Conservation (phyloP, 2,329 filamentous ascomycete genomes). For the Alternaria atra region DNA sequence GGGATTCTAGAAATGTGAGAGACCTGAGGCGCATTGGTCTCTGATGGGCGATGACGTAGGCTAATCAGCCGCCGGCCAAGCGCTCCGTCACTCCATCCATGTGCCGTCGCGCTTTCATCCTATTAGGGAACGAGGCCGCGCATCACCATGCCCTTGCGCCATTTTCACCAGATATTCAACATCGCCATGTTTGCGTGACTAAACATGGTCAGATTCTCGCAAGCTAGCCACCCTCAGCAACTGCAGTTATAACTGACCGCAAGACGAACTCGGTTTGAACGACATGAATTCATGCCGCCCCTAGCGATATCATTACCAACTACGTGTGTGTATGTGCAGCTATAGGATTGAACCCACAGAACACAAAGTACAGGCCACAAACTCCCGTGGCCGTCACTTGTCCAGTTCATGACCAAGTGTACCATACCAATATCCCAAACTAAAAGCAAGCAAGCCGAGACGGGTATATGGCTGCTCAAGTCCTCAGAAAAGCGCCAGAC, state of each 20-base stretch:
- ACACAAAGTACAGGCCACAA: conserved; percentile 17
- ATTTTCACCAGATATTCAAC: not conserved
- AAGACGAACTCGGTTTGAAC: conserved; percentile 21
- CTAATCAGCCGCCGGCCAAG: conserved; percentile 22
- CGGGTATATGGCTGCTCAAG: conserved; percentile 53
- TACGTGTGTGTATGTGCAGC: conserved; percentile 10
- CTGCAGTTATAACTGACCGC: not conserved
- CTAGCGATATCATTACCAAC: conserved; percentile 24
- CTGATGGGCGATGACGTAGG: conserved; percentile 28
- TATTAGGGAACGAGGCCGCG: not conserved
- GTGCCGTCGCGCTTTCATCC: conserved; percentile 7
- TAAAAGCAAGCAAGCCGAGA: conserved; percentile 37
- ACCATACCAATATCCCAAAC: conserved; percentile 16
- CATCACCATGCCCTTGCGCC: not conserved
- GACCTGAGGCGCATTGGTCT: conserved; percentile 1
- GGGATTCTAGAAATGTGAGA: conserved; percentile 17
- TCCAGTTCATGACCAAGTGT: conserved; percentile 16
- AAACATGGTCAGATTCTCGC: no score
- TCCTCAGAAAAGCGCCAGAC: conserved; percentile 54
- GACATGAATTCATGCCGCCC: conserved; percentile 48
- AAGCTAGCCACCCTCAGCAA: no score
- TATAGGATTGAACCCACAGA: conserved; percentile 22
- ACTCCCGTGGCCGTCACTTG: conserved; percentile 6
- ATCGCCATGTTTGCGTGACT: no score
- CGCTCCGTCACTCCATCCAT: conserved; percentile 1